phyloP scores from a whole-genome alignment of 345 rosid species.

The Salix exigua region DNA sequence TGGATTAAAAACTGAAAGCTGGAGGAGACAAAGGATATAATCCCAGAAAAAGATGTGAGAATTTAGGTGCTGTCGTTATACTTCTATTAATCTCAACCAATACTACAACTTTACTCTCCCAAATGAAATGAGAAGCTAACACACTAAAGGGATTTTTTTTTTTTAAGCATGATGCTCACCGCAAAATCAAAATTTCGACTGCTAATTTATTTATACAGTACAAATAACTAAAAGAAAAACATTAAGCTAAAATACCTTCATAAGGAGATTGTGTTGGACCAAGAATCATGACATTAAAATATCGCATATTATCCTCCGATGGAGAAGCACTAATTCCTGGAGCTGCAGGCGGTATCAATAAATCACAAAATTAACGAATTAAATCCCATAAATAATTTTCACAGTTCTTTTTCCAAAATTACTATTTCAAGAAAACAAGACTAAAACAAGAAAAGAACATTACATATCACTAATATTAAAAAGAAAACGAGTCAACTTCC shows the following conservation, averaged over 20 bases:
- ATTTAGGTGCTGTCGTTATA: background rate
- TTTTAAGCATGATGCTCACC: background rate
- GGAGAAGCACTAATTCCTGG: constrained; percentile 99
- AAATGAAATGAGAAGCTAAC: background rate
- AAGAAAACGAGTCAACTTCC: background rate
- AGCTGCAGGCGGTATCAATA: constrained; percentile 42
- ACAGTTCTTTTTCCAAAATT: background rate
- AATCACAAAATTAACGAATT: constrained; percentile 11
- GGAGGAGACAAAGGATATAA: background rate
- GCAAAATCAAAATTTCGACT: background rate
- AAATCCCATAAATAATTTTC: background rate
- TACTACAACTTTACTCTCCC: background rate
- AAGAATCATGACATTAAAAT: constrained; percentile 94
- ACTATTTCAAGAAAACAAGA: background rate
- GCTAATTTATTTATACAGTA: background rate
- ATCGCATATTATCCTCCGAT: constrained; percentile 92
- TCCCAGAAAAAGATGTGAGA: background rate
- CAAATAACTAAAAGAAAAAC: background rate
- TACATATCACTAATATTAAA: background rate
- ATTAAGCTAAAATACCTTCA: constrained; percentile 54
- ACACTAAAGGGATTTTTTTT: background rate
- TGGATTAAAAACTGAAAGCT: background rate
- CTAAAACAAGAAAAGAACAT: background rate
- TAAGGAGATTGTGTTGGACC: constrained; percentile 96
- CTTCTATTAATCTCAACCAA: background rate